Evolutionary conservation across 108 stramenopile species (phyloP), one percentile per base, ranked within the genome.

Genomic region (Skeletonema costatum): DNA sequence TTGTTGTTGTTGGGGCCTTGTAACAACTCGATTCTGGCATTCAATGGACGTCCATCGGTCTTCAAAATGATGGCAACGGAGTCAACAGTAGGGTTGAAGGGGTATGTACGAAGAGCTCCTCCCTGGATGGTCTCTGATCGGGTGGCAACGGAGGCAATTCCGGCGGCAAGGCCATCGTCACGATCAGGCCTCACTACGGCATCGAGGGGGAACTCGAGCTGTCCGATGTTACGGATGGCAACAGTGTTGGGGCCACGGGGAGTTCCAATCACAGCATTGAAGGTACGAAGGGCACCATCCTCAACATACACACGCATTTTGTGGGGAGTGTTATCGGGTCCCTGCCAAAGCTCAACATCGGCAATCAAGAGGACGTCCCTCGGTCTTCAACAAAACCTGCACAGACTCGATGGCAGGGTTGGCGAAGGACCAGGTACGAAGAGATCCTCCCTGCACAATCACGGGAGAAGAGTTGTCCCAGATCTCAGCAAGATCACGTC

Each of bases 1-100:
- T 94, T 94, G 90, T 86, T 91, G 78, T 94, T 91, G 82, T 94
- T 94, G 53, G 93, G 93, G 58, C 93, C 93, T 76, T 90, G 90
- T 73, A 90, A 86, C 64, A 94, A 73, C 70, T 92, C 93, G 62
- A 94, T 85, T 68, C 89, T 72, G 31, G 91, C 89, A 69, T 91
- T 92, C 66, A 94, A 73, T 6, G 90, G 90, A 84, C 93, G 89
- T 58, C 90, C 93, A 70, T 92, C 93, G 31, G 89, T 90, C 73
- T 81, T 84, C 35, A 94, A 75, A 35, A 86, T 63, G 65, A 94
- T 76, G 41, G 82, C 80, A 38, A 94, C 93, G 44, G 85, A 87
- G 38, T 85, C 84, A 31, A 94, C 93, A 29, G 86, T 76, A 58
- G 89, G 87, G 38, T 83, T 65, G 75, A 91, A 93, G 31, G 90